Conservation (phyloP, 441 rosid genomes). For the Gossypium trilobum region DNA sequence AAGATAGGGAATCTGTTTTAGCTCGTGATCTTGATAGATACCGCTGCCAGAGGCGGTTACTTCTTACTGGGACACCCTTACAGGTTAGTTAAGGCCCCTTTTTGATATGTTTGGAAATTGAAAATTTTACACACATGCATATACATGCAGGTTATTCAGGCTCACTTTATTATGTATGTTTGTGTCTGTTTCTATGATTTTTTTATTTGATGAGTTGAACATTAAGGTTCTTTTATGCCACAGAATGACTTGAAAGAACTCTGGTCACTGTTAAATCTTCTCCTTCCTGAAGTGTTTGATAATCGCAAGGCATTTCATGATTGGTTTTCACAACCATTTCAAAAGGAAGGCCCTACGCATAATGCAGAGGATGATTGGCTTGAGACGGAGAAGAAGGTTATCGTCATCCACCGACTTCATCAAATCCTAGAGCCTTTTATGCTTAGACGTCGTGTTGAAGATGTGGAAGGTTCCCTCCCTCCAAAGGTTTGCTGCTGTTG, state of each 20-base stretch:
- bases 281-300: slow-evolving; percentile 98
- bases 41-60: slow-evolving; percentile 96
- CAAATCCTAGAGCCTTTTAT: slow-evolving; percentile 98
- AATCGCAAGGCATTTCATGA: slow-evolving; percentile 98
- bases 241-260: slow-evolving; percentile 99
- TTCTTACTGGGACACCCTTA: slow-evolving; percentile 98
- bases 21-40: slow-evolving; percentile 99
- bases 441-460: slow-evolving; percentile 99
- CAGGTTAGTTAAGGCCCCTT: slow-evolving; percentile 59
- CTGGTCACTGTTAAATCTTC: slow-evolving; percentile 97
- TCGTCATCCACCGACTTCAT: slow-evolving; percentile 96
- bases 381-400: slow-evolving; percentile 98
- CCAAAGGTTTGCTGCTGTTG: slow-evolving; percentile 62
- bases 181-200: neutral
- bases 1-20: slow-evolving; percentile 97
- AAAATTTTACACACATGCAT: neutral
- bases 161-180: neutral
- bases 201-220: slow-evolving; percentile 1
- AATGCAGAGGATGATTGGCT: slow-evolving; percentile 99
- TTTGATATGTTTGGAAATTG: neutral
- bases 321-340: slow-evolving; percentile 99
- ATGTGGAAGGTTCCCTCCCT: slow-evolving; percentile 98
- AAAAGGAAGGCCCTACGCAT: slow-evolving; percentile 71
- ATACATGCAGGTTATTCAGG: neutral
- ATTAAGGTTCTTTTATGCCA: slow-evolving; percentile 16